Base-by-base conservation (phyloP, 768 basidiomycete genomes). In the Lactarius hengduanensis region DNA sequence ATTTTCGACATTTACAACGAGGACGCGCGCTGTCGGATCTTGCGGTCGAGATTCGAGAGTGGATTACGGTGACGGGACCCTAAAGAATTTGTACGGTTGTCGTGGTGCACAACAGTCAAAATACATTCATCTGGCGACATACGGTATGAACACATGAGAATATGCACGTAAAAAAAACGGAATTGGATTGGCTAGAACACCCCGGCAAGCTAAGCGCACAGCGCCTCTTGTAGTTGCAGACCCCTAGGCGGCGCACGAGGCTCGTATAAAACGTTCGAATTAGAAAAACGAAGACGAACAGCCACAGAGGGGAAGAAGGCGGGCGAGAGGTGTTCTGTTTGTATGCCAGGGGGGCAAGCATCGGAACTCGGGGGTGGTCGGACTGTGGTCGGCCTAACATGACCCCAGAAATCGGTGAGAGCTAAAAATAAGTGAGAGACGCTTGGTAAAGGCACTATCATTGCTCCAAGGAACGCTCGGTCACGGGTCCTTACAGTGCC, bases 41-140 rank as follows among this genome's bases (percentile, higher is more conserved):
- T 41, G 28, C 28, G 45, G n/a, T n/a, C 43, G 22, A 40, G 43
- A 26, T 36, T 45, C 20, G 22, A 22, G 13, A 53, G 41, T 13
- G 13, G 13, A 54, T 63, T 62, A 63, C 57, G 66, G 53, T 34
- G 62, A 59, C 41, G 57, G 41, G n/a, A 62, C 65, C 61, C 65
- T 45, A 66, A 66, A 66, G 55, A 30, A 15, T 36, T n/a, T 47
- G 41, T 22, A 38, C 26, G 32, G 53, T 15, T 1, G 36, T 20
- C 7, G 28, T 18, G 59, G 47, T 11, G 50, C 6, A 5, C n/a
- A 53, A 43, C 30, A 22, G 15, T 47, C 7, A 26, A 11, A 32
- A 43, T 8, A 13, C 57, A 63, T 30, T 45, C 34, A 58, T 58
- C 36, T 0, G 26, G 30, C 43, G 59, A 60, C 59, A 45, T 63